These are phyloP conservation scores for Cyclotella atomus DNA, from an alignment of 108 stramenopile species.

Conservation along the genomic window DNA sequence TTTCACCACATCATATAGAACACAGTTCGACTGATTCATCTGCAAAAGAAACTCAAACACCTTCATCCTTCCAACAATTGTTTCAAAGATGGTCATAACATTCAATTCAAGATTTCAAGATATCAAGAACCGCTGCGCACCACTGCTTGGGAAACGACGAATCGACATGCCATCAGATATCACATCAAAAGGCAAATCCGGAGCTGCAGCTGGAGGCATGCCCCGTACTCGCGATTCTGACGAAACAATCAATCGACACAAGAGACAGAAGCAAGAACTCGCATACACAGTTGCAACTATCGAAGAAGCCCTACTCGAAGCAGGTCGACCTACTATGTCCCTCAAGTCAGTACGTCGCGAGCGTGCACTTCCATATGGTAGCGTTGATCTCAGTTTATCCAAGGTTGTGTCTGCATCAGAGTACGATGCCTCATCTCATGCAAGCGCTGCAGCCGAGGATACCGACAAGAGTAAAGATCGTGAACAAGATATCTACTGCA, in stretches of 20 bases:
- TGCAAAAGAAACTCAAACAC: not conserved
- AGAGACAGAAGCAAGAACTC: slow-evolving; percentile 30
- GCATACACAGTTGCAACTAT: slow-evolving; percentile 23
- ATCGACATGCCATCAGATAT: not conserved
- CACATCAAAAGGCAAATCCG: not conserved
- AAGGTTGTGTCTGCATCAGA: slow-evolving; percentile 27
- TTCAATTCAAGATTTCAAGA: slow-evolving; percentile 18
- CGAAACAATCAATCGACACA: not conserved
- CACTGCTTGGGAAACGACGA: slow-evolving; percentile 17
- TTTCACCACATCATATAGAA: not conserved
- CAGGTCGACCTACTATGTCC: slow-evolving; percentile 18
- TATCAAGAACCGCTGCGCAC: slow-evolving; percentile 3
- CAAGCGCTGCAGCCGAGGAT: not conserved
- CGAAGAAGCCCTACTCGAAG: slow-evolving; percentile 15
- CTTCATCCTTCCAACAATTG: not conserved
- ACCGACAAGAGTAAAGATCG: not conserved
- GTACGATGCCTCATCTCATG: not conserved
- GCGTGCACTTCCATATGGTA: slow-evolving; percentile 17
- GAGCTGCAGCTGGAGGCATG: not conserved
- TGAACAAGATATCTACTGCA: slow-evolving; percentile 8
- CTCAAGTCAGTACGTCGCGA: not conserved
- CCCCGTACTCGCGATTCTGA: not conserved
- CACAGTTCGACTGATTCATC: not conserved
- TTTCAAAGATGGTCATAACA: slow-evolving; percentile 30
- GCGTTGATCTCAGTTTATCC: slow-evolving; percentile 16